Conservation (phyloP, 345 rosid genomes). For the Salix brachista region DNA sequence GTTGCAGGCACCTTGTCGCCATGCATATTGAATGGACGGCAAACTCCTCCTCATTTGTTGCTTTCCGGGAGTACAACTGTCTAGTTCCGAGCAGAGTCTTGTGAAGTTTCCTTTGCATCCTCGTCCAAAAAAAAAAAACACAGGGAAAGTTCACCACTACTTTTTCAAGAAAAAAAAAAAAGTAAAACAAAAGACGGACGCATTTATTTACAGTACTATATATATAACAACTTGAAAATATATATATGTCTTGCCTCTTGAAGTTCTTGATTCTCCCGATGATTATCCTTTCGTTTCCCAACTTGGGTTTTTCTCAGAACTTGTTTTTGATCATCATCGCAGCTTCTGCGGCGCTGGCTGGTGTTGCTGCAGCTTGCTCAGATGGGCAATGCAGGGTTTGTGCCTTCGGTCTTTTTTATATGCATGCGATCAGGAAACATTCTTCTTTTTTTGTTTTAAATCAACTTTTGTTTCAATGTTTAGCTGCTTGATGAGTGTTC, state of each 20-base stretch:
- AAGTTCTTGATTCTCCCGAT: not conserved
- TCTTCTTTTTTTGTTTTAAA: not conserved
- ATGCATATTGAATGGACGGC: slow-evolving; percentile 7
- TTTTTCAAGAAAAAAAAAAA: not conserved
- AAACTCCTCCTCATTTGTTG: slow-evolving; percentile 2
- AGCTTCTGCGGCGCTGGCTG: slow-evolving; percentile 10
- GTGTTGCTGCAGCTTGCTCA: slow-evolving; percentile 16
- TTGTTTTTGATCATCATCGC: slow-evolving; percentile 14
- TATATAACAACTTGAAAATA: not conserved
- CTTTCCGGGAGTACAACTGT: not conserved
- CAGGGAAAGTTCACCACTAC: not conserved
- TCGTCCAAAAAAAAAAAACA: slow-evolving; percentile 14
- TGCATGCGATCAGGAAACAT: not conserved
- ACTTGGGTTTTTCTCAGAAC: slow-evolving; percentile 26
- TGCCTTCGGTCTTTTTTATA: not conserved
- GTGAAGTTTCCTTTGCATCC: slow-evolving; percentile 19
- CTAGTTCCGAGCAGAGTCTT: not conserved
- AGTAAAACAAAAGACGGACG: not conserved
- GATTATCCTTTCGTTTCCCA: not conserved
- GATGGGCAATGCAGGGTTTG: slow-evolving; percentile 52
- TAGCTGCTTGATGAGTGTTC: slow-evolving; percentile 54
- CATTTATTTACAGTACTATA: not conserved
- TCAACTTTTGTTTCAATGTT: not conserved
- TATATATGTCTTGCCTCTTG: not conserved
- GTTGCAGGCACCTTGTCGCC: not conserved